Evolutionary conservation across 495 filamentous ascomycete species (phyloP).

Genomic region (Penicillium waksmanii): DNA sequence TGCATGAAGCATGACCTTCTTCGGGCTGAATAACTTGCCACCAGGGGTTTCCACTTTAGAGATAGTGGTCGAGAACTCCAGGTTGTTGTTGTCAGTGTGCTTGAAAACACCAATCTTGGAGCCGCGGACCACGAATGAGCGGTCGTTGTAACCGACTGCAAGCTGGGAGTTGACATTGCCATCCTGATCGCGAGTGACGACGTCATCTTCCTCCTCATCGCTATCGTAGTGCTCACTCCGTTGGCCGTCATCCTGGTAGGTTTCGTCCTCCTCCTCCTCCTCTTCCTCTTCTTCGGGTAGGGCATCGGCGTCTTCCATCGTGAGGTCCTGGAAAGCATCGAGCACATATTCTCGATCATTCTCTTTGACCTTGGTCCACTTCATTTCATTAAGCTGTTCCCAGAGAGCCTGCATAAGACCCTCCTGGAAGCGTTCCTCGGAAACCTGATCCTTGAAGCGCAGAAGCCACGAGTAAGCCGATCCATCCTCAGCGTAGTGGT

Average conservation of each 20-base stretch:
- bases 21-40: slow-evolving; percentile 87
- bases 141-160: slow-evolving; percentile 97
- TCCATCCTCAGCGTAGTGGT: slow-evolving; percentile 86
- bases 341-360: slow-evolving; percentile 91
- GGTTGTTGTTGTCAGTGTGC: slow-evolving; percentile 87
- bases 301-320: slow-evolving; percentile 78
- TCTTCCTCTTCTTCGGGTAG: slow-evolving; percentile 65
- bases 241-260: slow-evolving; percentile 63
- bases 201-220: slow-evolving; percentile 90
- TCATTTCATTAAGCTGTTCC: slow-evolving; percentile 94
- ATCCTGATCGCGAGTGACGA: slow-evolving; percentile 70
- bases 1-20: slow-evolving; percentile 96
- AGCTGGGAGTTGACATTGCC: slow-evolving; percentile 91
- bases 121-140: slow-evolving; percentile 94
- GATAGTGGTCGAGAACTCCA: slow-evolving; percentile 97
- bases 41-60: slow-evolving; percentile 90
- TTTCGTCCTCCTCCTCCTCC: slow-evolving; percentile 65
- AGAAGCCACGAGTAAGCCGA: slow-evolving; percentile 95
- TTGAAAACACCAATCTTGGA: slow-evolving; percentile 99
- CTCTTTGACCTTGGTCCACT: slow-evolving; percentile 91
- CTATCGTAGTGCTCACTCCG: slow-evolving; percentile 83
- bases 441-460: slow-evolving; percentile 81
- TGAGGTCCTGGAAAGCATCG: slow-evolving; percentile 93
- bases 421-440: slow-evolving; percentile 86
- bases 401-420: slow-evolving; percentile 93